A percentile compares a stretch with the other conserved stretches of the same genome.
Evolutionary conservation across 768 basidiomycete species (phyloP).

Genomic region (Hericium coralloides): DNA sequence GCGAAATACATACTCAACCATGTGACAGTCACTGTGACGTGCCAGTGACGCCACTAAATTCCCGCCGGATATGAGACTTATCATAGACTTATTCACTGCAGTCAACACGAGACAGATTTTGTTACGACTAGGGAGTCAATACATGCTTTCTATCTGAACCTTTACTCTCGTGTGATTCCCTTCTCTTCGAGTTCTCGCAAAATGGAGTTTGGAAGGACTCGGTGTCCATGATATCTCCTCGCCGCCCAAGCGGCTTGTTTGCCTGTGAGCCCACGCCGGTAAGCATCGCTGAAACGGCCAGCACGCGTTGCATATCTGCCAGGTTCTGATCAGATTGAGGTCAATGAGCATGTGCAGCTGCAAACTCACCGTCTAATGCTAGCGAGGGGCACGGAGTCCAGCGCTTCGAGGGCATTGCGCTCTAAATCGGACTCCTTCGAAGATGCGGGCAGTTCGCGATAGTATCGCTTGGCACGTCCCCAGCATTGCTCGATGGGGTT

Average conservation of each 20-base stretch:
- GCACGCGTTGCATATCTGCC: constrained; percentile 29
- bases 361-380: too few species aligned
- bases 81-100: too few species aligned
- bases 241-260: constrained; percentile 32
- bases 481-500: constrained; percentile 38
- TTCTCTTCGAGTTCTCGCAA: neutral
- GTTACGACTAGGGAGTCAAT: too few species aligned
- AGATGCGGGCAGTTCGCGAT: neutral
- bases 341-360: too few species aligned
- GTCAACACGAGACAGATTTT: too few species aligned
- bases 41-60: too few species aligned
- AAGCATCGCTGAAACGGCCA: constrained; percentile 29
- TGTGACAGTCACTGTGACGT: too few species aligned
- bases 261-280: constrained; percentile 25
- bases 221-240: constrained; percentile 26
- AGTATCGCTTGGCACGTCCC: constrained; percentile 6
- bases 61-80: too few species aligned
- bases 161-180: too few species aligned
- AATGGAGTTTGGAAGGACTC: neutral
- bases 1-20: too few species aligned
- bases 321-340: constrained; percentile 29
- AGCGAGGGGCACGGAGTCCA: constrained; percentile 21
- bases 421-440: constrained; percentile 26
- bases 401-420: constrained; percentile 24
- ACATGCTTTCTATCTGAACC: too few species aligned